Conservation (phyloP, 1,284 basidiomycete species). For the Rhodotorula sp. region DNA sequence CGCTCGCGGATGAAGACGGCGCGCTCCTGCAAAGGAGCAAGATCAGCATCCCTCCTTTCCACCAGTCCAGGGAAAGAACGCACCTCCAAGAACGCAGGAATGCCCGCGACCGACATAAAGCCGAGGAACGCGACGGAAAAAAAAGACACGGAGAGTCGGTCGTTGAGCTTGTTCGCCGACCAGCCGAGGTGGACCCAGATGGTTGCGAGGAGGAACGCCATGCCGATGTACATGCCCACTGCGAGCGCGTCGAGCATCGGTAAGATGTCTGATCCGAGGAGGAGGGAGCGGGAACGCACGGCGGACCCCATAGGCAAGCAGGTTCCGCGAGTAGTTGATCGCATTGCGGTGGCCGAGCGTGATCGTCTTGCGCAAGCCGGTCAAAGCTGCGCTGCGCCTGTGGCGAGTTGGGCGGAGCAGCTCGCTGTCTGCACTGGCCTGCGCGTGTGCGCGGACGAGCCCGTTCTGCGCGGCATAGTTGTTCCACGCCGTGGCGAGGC, state of each 20-base stretch:
- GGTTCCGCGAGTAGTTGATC: constrained; percentile 52
- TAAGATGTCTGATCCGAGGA: not conserved
- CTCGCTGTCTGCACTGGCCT: not conserved
- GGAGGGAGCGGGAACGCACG: constrained; percentile 2
- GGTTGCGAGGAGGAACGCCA: constrained; percentile 35
- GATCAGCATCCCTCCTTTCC: no score
- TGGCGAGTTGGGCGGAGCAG: not conserved
- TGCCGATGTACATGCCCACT: constrained; percentile 60
- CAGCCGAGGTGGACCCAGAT: constrained; percentile 60
- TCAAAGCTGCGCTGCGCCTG: not conserved
- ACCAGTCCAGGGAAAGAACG: not conserved
- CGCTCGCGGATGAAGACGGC: constrained; percentile 52
- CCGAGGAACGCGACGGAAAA: constrained; percentile 61
- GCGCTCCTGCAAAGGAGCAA: constrained; percentile 45
- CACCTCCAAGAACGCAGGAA: constrained; percentile 52
- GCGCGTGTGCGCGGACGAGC: not conserved
- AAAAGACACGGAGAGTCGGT: constrained; percentile 47
- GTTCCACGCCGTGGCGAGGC: constrained; percentile 8
- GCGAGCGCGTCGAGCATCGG: not conserved
- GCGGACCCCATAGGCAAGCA: constrained; percentile 65
- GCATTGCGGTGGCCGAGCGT: constrained; percentile 40
- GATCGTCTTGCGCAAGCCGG: constrained; percentile 17
- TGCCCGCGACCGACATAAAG: constrained; percentile 55
- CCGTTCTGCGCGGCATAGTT: not conserved
- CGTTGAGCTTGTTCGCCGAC: constrained; percentile 51